Evolutionary conservation across 306 rosid species (phyloP).

Genomic region (Castanopsis chinensis): DNA sequence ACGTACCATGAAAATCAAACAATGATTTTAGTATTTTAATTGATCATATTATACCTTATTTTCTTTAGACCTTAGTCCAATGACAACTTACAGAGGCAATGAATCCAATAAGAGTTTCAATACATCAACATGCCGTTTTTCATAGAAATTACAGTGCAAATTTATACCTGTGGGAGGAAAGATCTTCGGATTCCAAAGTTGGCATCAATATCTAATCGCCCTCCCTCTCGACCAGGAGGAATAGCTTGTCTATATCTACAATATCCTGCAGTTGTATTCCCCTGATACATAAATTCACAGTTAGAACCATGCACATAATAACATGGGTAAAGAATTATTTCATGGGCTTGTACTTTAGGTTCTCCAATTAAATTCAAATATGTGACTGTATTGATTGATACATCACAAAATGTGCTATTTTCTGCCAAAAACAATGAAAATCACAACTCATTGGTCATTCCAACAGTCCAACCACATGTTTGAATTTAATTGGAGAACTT

Average conservation of each 20-base stretch:
- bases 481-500: no score
- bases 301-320: not conserved
- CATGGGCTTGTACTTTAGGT: no score
- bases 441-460: no score
- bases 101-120: not conserved
- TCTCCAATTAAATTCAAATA: no score
- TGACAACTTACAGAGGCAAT: not conserved
- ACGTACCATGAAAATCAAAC: not conserved
- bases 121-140: not conserved
- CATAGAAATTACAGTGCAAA: not conserved
- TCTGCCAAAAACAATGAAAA: no score
- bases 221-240: constrained; percentile 78
- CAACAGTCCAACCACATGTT: no score
- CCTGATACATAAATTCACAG: constrained; percentile 41
- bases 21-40: not conserved
- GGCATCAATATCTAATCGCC: constrained; percentile 64
- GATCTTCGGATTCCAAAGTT: constrained; percentile 75
- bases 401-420: no score
- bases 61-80: not conserved
- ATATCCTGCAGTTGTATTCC: constrained; percentile 65
- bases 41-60: not conserved
- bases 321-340: not conserved
- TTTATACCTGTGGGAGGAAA: constrained; percentile 83
- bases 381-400: no score
- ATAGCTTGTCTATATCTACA: constrained; percentile 91